phyloP scores from a whole-genome alignment of 257 asterid species.

The Voacanga thouarsii region DNA sequence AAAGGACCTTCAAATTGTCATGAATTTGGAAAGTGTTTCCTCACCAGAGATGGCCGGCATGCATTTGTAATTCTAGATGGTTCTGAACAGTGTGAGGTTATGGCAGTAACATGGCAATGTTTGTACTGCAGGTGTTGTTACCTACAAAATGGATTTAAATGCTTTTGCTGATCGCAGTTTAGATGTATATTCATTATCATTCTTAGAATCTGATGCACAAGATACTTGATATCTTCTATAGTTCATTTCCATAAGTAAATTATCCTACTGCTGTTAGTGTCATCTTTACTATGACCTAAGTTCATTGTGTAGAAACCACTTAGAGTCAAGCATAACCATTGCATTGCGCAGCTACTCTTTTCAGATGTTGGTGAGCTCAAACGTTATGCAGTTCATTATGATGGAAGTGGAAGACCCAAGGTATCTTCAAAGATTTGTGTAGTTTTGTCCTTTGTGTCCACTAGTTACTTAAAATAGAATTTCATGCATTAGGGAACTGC shows the following conservation, averaged over 20 bases:
- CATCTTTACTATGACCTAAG: neutral
- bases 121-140: neutral
- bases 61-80: neutral
- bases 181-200: neutral
- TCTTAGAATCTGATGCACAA: neutral
- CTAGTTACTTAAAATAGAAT: neutral
- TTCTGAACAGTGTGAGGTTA: neutral
- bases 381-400: slow-evolving; percentile 41
- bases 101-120: neutral
- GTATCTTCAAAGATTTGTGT: slow-evolving; percentile 22
- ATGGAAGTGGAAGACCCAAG: slow-evolving; percentile 44
- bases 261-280: neutral
- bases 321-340: neutral
- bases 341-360: slow-evolving; percentile 40
- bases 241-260: neutral
- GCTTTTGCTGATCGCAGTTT: neutral
- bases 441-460: neutral
- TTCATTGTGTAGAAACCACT: neutral
- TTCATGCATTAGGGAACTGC: slow-evolving; percentile 29
- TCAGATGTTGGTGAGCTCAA: slow-evolving; percentile 46
- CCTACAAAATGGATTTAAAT: neutral
- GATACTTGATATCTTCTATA: neutral
- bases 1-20: neutral
- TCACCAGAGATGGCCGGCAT: neutral
- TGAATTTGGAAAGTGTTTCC: neutral